These are phyloP conservation scores for Filosporella fistucella DNA, from an alignment of 495 filamentous ascomycete species.

Conservation along the genomic window DNA sequence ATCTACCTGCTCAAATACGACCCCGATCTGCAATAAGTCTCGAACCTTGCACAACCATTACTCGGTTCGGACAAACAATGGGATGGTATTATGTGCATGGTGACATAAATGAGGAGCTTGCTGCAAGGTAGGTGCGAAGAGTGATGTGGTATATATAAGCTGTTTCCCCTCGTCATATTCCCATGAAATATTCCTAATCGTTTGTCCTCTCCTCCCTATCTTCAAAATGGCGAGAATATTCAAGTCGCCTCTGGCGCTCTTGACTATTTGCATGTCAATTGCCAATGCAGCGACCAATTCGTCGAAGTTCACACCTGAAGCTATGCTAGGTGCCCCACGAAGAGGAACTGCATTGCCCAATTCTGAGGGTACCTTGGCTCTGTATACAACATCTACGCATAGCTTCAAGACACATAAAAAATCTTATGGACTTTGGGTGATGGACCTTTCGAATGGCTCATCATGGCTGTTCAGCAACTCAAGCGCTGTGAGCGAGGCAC, in stretches of 20 bases:
- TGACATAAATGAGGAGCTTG: no score
- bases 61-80: no score
- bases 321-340: conserved; percentile 77
- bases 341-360: conserved; percentile 74
- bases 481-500: conserved; percentile 57
- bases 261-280: neutral
- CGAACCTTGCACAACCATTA: no score
- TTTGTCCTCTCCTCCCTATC: no score
- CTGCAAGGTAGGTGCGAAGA: no score
- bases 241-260: neutral
- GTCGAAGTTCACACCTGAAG: conserved; percentile 43
- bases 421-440: conserved; percentile 63
- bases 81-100: no score
- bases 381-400: conserved; percentile 70
- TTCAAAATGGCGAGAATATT: neutral
- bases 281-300: neutral
- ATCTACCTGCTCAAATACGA: no score
- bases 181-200: no score
- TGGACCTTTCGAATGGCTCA: conserved; percentile 63
- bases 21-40: neutral
- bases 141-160: no score
- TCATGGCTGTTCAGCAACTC: conserved; percentile 63
- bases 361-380: conserved; percentile 55
- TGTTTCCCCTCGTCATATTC: no score
- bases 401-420: conserved; percentile 75